Percentiles rank a stretch among this genome's conserved stretches.
Evolutionary conservation across 495 filamentous ascomycete genomes (phyloP).

Genomic region (Extremus antarcticus): DNA sequence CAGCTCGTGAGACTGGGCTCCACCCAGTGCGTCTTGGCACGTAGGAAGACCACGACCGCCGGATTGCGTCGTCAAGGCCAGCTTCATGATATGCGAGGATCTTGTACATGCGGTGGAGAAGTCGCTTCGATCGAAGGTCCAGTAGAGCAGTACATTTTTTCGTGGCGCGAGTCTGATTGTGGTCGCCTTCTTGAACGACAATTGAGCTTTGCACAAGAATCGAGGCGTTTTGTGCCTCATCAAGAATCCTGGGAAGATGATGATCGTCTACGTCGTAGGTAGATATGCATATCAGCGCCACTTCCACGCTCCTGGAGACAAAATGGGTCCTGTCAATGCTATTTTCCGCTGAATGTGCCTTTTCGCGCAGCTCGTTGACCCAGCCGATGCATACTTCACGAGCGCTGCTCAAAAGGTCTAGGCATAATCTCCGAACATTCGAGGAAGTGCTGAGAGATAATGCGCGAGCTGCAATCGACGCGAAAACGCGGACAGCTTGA

Average conservation of each 20-base stretch:
- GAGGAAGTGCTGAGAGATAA: conserved; percentile 3
- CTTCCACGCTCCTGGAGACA: conserved; percentile 10
- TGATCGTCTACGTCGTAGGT: conserved; percentile 17
- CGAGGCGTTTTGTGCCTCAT: neutral
- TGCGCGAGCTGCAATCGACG: conserved; percentile 7
- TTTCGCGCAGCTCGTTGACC: conserved; percentile 5
- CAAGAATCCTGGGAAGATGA: conserved; percentile 7
- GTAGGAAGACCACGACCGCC: too few species aligned
- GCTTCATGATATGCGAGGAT: too few species aligned
- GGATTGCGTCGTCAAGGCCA: too few species aligned
- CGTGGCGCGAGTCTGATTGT: too few species aligned
- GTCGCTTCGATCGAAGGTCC: too few species aligned
- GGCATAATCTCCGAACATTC: neutral
- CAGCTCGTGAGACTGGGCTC: neutral
- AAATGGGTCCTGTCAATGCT: conserved; percentile 8
- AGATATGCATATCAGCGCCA: conserved; percentile 14
- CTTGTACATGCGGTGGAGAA: too few species aligned
- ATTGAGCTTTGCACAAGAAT: conserved; percentile 18
- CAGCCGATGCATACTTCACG: conserved; percentile 6
- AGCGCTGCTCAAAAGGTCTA: conserved; percentile 2
- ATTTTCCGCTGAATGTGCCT: neutral
- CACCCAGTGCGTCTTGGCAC: too few species aligned
- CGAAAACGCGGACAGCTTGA: conserved; percentile 9
- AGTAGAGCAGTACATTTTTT: too few species aligned
- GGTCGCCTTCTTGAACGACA: conserved; percentile 13